These are phyloP conservation scores for Vigna mungo DNA, from an alignment of 306 rosid species.

Conservation along the genomic window DNA sequence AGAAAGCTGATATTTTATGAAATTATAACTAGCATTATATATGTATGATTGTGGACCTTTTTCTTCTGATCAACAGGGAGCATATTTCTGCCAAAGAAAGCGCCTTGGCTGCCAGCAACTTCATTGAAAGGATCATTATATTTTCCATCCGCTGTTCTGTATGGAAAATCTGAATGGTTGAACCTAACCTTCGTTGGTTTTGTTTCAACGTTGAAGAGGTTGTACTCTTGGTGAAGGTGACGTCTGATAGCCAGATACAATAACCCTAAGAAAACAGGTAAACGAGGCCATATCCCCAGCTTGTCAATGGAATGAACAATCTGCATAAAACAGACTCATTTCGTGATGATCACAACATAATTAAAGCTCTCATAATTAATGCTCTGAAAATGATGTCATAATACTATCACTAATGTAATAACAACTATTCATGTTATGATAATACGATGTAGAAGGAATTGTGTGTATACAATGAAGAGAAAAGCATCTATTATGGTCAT, in stretches of 20 bases:
- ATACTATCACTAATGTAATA: too few species aligned
- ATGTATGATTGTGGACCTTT: constrained; percentile 56
- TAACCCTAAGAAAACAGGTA: constrained; percentile 61
- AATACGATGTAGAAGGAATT: too few species aligned
- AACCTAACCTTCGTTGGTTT: constrained; percentile 52
- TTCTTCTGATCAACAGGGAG: constrained; percentile 57
- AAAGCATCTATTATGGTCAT: too few species aligned
- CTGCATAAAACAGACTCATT: too few species aligned
- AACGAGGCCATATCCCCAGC: constrained; percentile 60
- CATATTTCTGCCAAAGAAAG: constrained; percentile 75
- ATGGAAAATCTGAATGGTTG: constrained; percentile 58
- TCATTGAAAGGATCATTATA: constrained; percentile 67
- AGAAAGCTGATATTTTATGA: too few species aligned
- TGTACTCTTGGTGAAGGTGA: constrained; percentile 59
- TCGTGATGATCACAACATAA: too few species aligned
- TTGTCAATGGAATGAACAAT: constrained; percentile 25
- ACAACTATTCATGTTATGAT: too few species aligned
- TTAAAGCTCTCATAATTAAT: too few species aligned
- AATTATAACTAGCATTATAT: too few species aligned
- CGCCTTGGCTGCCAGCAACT: constrained; percentile 70
- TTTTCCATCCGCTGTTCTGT: constrained; percentile 56
- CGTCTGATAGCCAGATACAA: constrained; percentile 46
- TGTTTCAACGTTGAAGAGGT: constrained; percentile 61
- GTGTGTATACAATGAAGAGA: too few species aligned
- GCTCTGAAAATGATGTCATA: too few species aligned